Base-by-base conservation (phyloP, 306 rosid species). In the Vigna unguiculata region DNA sequence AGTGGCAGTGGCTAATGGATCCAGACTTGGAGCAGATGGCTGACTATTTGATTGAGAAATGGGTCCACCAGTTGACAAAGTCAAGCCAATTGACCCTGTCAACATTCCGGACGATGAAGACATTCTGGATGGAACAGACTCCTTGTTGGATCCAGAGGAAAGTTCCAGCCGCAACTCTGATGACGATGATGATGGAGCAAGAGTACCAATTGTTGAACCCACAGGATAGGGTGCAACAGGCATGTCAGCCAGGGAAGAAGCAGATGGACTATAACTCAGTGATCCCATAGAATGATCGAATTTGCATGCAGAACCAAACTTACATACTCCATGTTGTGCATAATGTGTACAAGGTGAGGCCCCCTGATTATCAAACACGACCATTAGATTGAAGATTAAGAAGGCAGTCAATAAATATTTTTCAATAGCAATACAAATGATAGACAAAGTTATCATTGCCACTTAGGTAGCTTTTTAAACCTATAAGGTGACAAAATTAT, bases 271-370 rank as follows among this genome's bases (percentile, higher is more conserved):
- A 72, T 91, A 89, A 86, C 88, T 88, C 62, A 91, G 54, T 65
- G 93, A 69, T 82, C 80, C 91, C 78, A 87, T 54, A 24, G 97
- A 83, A 82, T 96, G 99, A 81, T 93, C 96, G 21, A 89, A 96
- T 86, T 76, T 96, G 90, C 99, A 96, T 17, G 93, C 89, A 25
- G 87, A 49, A 55, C 99, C 99, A 40, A 91, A 96, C 86, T 91
- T 96, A 71, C 99, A 96, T 66, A 78, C 90, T 73, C 99, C 99
- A 30, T 84, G 90, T 79, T 92, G 98, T 28, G 86, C 81, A 86
- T 86, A 96, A 88, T 93, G 98, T 86, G 86, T 83, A 77, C 98
- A 96, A 72, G 85, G 86, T 21, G 90, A 83, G 69, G 96, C 96
- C 77, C 98, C 99, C 99, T 96, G 93, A 72, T 74, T 64, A 78